Conservation (phyloP, 2,329 filamentous ascomycete species). For the Paraphaeosphaeria minitans region DNA sequence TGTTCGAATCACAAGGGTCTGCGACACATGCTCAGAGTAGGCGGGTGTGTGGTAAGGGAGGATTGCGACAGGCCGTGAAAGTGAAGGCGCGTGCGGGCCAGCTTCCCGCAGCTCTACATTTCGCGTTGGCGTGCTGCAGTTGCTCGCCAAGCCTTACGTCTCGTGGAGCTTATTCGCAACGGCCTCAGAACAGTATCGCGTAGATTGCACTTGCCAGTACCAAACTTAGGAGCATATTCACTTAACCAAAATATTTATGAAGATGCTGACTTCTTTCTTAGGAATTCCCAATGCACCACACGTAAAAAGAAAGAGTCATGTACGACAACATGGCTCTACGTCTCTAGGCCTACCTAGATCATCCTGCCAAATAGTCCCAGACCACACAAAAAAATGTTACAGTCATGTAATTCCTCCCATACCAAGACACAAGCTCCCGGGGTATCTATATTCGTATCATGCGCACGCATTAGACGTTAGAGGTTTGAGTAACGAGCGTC, state of each 20-base stretch:
- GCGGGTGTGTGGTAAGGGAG: background rate
- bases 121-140: constrained; percentile 17
- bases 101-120: constrained; percentile 6
- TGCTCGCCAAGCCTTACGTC: constrained; percentile 7
- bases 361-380: background rate
- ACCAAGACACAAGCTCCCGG: constrained; percentile 6
- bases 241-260: too few relatives aligned
- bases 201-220: background rate
- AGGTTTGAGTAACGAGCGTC: constrained; percentile 2
- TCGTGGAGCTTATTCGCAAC: constrained; percentile 5
- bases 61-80: background rate
- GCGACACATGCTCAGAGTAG: constrained; percentile 9
- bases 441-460: constrained; percentile 7
- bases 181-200: background rate
- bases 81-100: constrained; percentile 2
- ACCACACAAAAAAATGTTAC: background rate
- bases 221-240: background rate
- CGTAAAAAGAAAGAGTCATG: background rate
- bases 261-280: too few relatives aligned
- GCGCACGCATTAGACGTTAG: background rate
- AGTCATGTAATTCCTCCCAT: background rate
- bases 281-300: too few relatives aligned
- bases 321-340: background rate
- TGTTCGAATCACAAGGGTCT: constrained; percentile 16
- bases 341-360: background rate